Conservation (phyloP, 352 stramenopile genomes). For the Thraustochytrium sp. region DNA sequence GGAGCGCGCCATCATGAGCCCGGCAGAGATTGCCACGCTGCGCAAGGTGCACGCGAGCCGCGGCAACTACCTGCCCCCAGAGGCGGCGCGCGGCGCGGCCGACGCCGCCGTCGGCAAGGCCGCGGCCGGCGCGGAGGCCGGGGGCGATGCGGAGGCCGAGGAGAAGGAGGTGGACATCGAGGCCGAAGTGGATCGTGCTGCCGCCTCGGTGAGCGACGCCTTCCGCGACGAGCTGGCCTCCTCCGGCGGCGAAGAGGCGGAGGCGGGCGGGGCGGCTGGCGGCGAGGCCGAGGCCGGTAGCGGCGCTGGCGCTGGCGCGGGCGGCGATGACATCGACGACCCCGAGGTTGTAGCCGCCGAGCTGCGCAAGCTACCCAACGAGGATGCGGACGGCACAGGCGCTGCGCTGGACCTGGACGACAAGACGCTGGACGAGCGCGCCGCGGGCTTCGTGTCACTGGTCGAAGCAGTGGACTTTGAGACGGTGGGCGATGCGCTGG, state of each 20-base stretch:
- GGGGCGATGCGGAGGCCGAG: not conserved
- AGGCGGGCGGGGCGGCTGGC: too few relatives aligned
- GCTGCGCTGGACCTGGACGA: not conserved
- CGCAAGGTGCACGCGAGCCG: not conserved
- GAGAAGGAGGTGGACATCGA: not conserved
- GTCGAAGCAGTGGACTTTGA: conserved; percentile 27
- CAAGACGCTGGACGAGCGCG: not conserved
- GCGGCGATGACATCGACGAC: not conserved
- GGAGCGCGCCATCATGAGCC: not conserved
- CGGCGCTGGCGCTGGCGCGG: not conserved
- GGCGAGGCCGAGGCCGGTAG: too few relatives aligned
- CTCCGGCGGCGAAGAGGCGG: not conserved
- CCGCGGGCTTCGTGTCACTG: not conserved
- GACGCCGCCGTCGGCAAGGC: not conserved
- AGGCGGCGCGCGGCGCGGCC: not conserved
- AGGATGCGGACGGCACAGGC: not conserved
- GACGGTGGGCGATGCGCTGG: not conserved
- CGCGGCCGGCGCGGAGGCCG: too few relatives aligned
- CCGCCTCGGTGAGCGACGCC: not conserved
- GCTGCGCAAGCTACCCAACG: not conserved
- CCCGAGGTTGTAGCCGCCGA: not conserved
- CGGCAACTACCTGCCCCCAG: not conserved
- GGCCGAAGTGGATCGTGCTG: not conserved
- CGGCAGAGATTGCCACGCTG: not conserved
- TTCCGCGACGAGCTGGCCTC: conserved; percentile 2